These are phyloP conservation scores for Calonectria ilicicola DNA, from an alignment of 2,329 filamentous ascomycete genomes.

Conservation along the genomic window DNA sequence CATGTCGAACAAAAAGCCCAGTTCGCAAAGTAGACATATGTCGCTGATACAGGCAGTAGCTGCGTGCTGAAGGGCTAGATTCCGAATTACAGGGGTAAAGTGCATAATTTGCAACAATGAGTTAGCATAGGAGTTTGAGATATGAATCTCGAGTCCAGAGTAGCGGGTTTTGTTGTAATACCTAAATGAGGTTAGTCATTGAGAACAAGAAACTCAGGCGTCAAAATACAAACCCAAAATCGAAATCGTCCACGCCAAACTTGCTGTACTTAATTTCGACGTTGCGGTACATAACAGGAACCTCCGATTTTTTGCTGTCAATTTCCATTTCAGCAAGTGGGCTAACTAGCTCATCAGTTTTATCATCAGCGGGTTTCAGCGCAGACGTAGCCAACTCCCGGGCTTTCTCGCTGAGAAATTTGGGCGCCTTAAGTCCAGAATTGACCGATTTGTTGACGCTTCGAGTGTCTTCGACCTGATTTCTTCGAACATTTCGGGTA, in stretches of 20 bases:
- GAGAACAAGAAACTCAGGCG: background rate
- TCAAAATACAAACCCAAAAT: constrained; percentile 77
- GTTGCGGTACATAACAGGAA: constrained; percentile 89
- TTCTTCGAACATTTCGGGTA: constrained; percentile 77
- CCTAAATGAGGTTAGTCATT: constrained; percentile 56
- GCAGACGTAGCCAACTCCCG: constrained; percentile 70
- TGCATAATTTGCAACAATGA: constrained; percentile 90
- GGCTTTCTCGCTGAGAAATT: constrained; percentile 94
- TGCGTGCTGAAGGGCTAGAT: constrained; percentile 88
- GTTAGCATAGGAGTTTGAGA: constrained; percentile 96
- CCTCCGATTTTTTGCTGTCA: constrained; percentile 82
- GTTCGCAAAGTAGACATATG: constrained; percentile 88
- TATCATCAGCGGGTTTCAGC: constrained; percentile 55
- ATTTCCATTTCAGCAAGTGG: constrained; percentile 77
- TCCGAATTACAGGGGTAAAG: constrained; percentile 89
- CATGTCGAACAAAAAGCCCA: constrained; percentile 98
- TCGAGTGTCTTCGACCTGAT: constrained; percentile 86
- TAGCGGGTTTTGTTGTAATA: constrained; percentile 96
- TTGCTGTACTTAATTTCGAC: constrained; percentile 99
- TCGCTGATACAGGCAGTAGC: constrained; percentile 87
- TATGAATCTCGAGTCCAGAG: constrained; percentile 95
- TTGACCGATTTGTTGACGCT: constrained; percentile 69
- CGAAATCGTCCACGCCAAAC: constrained; percentile 99
- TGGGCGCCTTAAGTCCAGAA: constrained; percentile 78
- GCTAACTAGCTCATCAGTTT: constrained; percentile 69